phyloP scores from a whole-genome alignment of 768 basidiomycete species.

The Mrakia gelida region DNA sequence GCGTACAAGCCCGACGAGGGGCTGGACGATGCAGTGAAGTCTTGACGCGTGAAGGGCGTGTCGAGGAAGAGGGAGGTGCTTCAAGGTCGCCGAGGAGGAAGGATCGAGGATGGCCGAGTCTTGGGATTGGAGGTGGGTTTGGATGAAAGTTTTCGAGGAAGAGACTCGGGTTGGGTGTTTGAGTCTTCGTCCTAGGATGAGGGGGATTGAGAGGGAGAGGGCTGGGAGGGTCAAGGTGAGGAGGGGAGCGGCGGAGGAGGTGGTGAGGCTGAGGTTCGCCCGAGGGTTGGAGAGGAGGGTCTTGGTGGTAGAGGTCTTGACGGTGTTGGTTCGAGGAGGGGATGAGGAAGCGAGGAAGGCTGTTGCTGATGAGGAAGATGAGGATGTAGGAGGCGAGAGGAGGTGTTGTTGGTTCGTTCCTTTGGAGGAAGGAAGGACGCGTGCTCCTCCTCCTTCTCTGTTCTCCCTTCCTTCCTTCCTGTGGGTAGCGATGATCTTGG shows the following conservation, averaged over 20 bases:
- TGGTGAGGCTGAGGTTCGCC: not conserved
- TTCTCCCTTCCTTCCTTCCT: not conserved
- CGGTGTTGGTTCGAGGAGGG: not conserved
- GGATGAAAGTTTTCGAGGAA: not conserved
- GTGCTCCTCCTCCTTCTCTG: constrained; percentile 3
- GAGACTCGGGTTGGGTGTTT: not conserved
- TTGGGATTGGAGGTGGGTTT: not conserved
- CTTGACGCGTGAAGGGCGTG: constrained; percentile 15
- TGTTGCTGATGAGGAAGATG: not conserved
- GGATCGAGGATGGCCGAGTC: not conserved
- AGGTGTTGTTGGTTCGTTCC: not conserved
- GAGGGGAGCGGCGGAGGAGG: not conserved
- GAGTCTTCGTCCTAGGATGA: constrained; percentile 5
- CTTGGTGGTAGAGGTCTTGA: not conserved
- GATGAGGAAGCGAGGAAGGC: not conserved
- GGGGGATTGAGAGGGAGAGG: not conserved
- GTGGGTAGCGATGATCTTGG: not conserved
- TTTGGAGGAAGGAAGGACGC: not conserved
- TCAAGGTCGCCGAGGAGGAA: not conserved
- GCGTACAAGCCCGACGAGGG: not conserved
- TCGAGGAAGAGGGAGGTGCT: constrained; percentile 22
- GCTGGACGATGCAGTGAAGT: constrained; percentile 23
- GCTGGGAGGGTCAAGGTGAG: constrained; percentile 7
- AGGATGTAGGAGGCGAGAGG: not conserved
- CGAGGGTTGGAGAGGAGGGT: constrained; percentile 6